Conservation (phyloP, 495 filamentous ascomycete genomes). For the Neurospora sp. region DNA sequence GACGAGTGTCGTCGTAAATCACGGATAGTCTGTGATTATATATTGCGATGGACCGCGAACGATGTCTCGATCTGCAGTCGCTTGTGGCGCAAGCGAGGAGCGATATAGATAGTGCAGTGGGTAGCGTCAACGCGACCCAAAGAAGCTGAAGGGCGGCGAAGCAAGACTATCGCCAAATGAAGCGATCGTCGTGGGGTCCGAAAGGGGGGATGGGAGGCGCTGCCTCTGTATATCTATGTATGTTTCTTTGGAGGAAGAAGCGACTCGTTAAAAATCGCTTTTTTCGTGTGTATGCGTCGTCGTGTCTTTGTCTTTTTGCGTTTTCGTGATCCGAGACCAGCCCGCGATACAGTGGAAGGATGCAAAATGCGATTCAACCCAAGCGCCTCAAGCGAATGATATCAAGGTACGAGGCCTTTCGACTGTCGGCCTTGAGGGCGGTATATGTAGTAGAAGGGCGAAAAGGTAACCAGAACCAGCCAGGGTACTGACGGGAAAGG, state of each 20-base stretch:
- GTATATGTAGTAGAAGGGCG: background rate
- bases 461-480: background rate
- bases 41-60: background rate
- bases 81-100: conserved; percentile 7
- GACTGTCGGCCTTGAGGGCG: conserved; percentile 1
- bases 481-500: background rate
- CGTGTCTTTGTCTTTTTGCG: conserved; percentile 6
- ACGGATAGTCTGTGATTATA: background rate
- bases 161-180: background rate
- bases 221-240: conserved; percentile 7
- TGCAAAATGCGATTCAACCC: conserved; percentile 10
- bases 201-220: conserved; percentile 4
- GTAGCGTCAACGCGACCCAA: conserved; percentile 7
- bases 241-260: background rate
- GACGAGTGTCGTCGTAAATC: background rate
- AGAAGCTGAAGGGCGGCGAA: conserved; percentile 5
- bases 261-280: background rate
- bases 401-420: conserved; percentile 1
- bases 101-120: background rate
- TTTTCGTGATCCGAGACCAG: conserved; percentile 23
- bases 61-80: background rate
- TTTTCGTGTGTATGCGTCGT: background rate
- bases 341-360: conserved; percentile 23
- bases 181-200: conserved; percentile 7
- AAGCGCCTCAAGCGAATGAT: conserved; percentile 24